Evolutionary conservation across 202 grass and related monocot species (phyloP), one percentile per base, ranked within the genome.

Genomic region (Schoenoplectus triqueter): DNA sequence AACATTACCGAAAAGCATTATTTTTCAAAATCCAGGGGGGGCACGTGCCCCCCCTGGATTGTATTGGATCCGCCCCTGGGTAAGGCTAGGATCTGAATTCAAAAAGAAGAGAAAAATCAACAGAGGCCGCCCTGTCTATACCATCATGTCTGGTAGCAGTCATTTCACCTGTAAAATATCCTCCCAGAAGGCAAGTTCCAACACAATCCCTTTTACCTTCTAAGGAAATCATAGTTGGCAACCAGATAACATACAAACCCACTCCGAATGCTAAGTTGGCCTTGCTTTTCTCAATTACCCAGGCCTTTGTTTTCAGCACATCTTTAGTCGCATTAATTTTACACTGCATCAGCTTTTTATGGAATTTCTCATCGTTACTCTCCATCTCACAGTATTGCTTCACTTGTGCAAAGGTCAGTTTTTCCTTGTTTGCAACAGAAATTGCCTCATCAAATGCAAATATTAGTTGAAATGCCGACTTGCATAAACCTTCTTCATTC

Each of bases 371-470:
- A 78, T 97, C 89, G 62, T 87, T 88, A 64, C 94, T 97, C 88
- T 93, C 89, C 94, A 97, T 97, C 85, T 97, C 88, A 82, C 94
- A 97, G 73, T 97, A 97, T 86, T 97, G 91, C 86, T 93, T 97
- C 31, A 97, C 94, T 87, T 97, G 94, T 42, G 90, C 82, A 63
- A 92, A 81, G 17, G 94, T 97, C 51, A 97, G 84, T 87, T 92
- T 97, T 86, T 97, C 94, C 60, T 97, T 93, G 69, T 97, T 89
- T 42, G 89, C 94, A 56, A 97, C 88, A 79, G 91, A 97, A 64
- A 93, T 93, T 76, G 91, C 89, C 69, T 93, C 88, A 17, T 97
- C 94, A 39, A 93, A 93, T 84, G 94, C 94, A 88, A 97, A 97
- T 40, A 97, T 91, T 66, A 97, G 84, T 83, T 97, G 89, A 90